Conservation (phyloP, 495 filamentous ascomycete genomes). For the Haplographium delicatum region DNA sequence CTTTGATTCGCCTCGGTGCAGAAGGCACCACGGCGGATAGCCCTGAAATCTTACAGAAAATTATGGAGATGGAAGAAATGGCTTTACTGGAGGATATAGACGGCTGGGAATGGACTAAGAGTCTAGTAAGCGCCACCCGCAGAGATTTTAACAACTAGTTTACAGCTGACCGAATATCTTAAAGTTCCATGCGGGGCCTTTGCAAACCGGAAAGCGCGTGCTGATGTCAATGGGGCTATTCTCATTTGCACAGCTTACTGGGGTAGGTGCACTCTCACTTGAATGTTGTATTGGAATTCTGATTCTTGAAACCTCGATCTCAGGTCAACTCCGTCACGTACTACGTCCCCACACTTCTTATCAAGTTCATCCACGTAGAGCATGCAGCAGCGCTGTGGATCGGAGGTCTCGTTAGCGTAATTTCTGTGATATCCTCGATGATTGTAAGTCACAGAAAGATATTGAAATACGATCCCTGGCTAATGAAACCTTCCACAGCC, state of each 20-base stretch:
- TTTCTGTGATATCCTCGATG: constrained; percentile 55
- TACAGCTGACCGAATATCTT: too few species aligned
- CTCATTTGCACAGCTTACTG: constrained; percentile 28
- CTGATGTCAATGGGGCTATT: constrained; percentile 24
- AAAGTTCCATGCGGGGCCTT: too few species aligned
- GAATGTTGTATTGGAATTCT: constrained; percentile 34
- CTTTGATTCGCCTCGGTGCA: constrained; percentile 18
- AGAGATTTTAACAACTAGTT: neutral
- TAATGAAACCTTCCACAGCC: neutral
- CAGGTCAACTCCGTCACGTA: constrained; percentile 72
- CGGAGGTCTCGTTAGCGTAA: constrained; percentile 53
- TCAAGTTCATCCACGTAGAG: too few species aligned
- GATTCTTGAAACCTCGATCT: constrained; percentile 48
- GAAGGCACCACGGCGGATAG: neutral
- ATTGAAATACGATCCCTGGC: neutral
- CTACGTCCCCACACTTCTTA: constrained; percentile 61
- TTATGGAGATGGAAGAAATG: too few species aligned
- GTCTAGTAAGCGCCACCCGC: too few species aligned
- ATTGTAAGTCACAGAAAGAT: constrained; percentile 63
- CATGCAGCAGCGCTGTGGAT: constrained; percentile 41
- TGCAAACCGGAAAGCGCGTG: constrained; percentile 21
- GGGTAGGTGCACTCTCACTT: too few species aligned
- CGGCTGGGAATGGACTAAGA: too few species aligned
- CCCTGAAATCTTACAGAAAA: too few species aligned
- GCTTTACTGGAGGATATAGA: too few species aligned